Base-by-base conservation (phyloP, 371 early-diverging fungal species). In the Capniomyces stellatus region DNA sequence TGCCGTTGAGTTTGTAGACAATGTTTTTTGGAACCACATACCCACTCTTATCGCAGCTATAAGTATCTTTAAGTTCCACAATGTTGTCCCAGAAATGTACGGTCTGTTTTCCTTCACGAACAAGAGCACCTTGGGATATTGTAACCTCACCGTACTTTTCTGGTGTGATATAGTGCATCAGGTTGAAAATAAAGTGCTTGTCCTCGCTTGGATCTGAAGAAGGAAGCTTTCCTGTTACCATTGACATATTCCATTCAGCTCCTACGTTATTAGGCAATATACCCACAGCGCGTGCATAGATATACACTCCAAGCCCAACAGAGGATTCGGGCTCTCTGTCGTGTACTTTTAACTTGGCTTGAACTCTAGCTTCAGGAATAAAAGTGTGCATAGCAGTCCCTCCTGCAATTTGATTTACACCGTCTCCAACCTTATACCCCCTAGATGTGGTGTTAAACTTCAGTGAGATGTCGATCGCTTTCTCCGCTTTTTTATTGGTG, bases 251-350 rank as follows among this genome's bases (percentile, higher is more conserved):
- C 89, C 91, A 91, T 55, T 79, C 79, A 44, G 79, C 74, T n/a
- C 84, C 87, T 39, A 83, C 79, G 53, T 81, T 66, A 52, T 92
- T 87, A 29, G 92, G 91, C 52, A 83, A 81, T 75, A 85, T 83
- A 53, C 62, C 59, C 15, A 75, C 81, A 64, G 87, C 76, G 55
- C 87, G 67, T 4, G 89, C 92, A 63, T 87, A 85, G 52, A 85
- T 77, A 62, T 83, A 87, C 61, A 85, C 71, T 28, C 85, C 89
- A 29, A 81, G 73, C 25, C 83, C 85, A 31, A 72, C 72, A 29
- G 80, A 63, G 40, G 82, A 78, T 51, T 78, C 58, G 24, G 50
- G 62, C 31, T 25, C 49, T 25, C 72, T 63, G 29, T 73, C 58
- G 51, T 82, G 74, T 6, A 85, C 70, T 51, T 77, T 75, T 60